phyloP scores from a whole-genome alignment of 768 basidiomycete species.

The Amanita jacksonii region DNA sequence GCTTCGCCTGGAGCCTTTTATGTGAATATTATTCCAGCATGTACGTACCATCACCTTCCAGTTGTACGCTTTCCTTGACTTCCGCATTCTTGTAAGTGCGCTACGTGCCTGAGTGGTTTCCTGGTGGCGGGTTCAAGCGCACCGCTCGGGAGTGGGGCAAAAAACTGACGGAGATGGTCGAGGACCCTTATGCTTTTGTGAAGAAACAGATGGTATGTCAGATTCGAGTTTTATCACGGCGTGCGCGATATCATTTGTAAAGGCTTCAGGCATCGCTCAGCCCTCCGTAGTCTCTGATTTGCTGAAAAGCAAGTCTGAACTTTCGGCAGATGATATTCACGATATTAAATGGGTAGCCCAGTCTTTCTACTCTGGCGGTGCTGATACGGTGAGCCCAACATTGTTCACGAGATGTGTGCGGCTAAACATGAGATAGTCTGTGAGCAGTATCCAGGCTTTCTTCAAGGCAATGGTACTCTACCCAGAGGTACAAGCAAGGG shows the following conservation, averaged over 20 bases:
- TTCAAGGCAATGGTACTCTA: constrained; percentile 30
- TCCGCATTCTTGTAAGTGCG: too few relatives aligned
- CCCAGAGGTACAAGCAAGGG: constrained; percentile 28
- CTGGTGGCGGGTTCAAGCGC: constrained; percentile 36
- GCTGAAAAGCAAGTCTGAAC: constrained; percentile 18
- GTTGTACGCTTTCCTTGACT: too few relatives aligned
- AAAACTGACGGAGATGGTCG: constrained; percentile 23
- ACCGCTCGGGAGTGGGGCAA: too few relatives aligned
- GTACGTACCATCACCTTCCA: too few relatives aligned
- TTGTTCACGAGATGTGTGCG: not conserved
- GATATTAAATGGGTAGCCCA: constrained; percentile 37
- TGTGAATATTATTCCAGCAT: constrained; percentile 19
- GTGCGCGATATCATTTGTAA: not conserved
- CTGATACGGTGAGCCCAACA: constrained; percentile 18
- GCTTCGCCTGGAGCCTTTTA: constrained; percentile 20
- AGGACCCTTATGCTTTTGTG: constrained; percentile 25
- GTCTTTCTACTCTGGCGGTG: constrained; percentile 39
- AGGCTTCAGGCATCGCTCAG: constrained; percentile 24
- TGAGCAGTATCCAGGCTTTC: constrained; percentile 28
- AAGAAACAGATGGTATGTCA: constrained; percentile 24
- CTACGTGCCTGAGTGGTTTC: constrained; percentile 36
- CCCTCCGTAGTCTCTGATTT: constrained; percentile 26
- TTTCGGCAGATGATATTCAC: constrained; percentile 23
- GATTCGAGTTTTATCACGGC: too few relatives aligned
- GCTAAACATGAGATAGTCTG: constrained; percentile 21